Conservation (phyloP, 2,329 filamentous ascomycete genomes). For the Hortaea werneckii region DNA sequence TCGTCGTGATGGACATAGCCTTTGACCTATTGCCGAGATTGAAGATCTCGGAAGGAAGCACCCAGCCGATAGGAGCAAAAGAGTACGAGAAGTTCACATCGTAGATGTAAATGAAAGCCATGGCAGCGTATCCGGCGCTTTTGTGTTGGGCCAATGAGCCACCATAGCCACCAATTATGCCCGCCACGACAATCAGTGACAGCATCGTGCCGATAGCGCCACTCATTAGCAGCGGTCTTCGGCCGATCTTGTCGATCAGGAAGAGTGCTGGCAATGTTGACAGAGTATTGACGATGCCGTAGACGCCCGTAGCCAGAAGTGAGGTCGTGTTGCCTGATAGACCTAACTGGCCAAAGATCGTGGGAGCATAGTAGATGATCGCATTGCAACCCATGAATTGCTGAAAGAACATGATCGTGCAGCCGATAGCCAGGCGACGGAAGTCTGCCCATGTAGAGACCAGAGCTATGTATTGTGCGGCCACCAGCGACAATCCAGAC, state of each 20-base stretch:
- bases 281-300: not conserved
- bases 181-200: not conserved
- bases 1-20: not conserved
- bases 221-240: not conserved
- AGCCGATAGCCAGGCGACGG: not conserved
- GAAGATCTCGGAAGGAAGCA: not conserved
- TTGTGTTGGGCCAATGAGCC: not conserved
- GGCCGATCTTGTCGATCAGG: not conserved
- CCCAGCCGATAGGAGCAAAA: not conserved
- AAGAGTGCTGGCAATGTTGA: not conserved
- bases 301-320: not conserved
- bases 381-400: not conserved
- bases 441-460: not conserved
- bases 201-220: not conserved
- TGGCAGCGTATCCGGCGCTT: not conserved
- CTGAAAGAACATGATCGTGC: not conserved
- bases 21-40: not conserved
- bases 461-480: not conserved
- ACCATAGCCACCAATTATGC: not conserved
- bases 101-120: not conserved
- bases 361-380: not conserved
- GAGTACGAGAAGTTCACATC: not conserved
- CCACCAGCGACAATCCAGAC: not conserved
- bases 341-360: not conserved
- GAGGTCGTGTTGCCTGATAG: not conserved